Evolutionary conservation across 441 rosid species (phyloP).

Genomic region (Pelargonium australe): DNA sequence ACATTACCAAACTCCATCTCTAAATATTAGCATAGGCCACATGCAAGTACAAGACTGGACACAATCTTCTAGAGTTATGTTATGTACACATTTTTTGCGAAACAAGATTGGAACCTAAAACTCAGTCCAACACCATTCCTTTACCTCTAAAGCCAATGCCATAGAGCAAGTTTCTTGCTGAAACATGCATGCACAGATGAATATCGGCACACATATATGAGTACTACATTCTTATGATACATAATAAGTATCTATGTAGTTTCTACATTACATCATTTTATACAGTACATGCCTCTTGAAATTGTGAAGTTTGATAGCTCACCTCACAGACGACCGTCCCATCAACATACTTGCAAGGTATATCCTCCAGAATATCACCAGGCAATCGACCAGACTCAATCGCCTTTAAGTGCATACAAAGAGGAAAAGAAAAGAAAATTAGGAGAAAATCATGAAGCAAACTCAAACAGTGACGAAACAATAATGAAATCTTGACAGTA

Average conservation of each 20-base stretch:
- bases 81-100: background rate
- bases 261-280: no score
- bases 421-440: conserved; percentile 8
- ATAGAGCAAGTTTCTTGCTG: background rate
- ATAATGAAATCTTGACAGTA: background rate
- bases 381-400: conserved; percentile 89
- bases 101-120: background rate
- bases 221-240: no score
- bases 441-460: background rate
- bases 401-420: conserved; percentile 42
- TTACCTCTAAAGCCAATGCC: background rate
- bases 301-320: conserved; percentile 22
- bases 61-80: background rate
- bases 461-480: background rate
- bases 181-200: background rate
- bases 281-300: background rate
- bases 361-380: conserved; percentile 68
- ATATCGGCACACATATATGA: background rate
- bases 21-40: no score
- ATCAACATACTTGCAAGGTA: conserved; percentile 70
- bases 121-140: background rate
- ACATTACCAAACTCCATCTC: no score
- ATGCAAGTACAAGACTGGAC: background rate
- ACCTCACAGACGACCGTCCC: conserved; percentile 86
- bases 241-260: no score